Evolutionary conservation across 768 basidiomycete species (phyloP), one percentile per base, ranked within the genome.

Genomic region (Rhizopogon vesiculosus): DNA sequence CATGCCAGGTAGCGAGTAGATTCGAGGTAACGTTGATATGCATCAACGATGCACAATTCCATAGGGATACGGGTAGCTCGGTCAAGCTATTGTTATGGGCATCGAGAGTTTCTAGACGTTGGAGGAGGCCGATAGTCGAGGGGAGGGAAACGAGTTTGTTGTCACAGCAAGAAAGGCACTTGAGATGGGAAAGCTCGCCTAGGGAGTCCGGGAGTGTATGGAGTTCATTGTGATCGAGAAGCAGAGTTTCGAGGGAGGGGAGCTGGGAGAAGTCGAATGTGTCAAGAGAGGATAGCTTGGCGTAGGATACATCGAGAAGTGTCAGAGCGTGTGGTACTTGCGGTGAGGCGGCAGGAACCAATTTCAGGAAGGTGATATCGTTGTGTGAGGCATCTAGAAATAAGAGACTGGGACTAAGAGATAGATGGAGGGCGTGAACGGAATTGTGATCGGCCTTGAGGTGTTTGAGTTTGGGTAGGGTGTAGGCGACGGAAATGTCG

Each of bases 1-100:
- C 82, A 35, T 83, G 82, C 81, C 91, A 92, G 1, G 74, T 75
- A 31, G 79, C 80, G 52, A 98, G 72, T 25, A 93, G 73, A 68
- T 99, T 99, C 10, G 92, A 95, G 3, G 91, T 93, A 41, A 87
- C 81, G 64, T 98, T 98, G 65, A 98, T 80, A 42, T 78, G 76
- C 42, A 70, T 67, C 53, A 99, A 75, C 5, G 79, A 82, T 0
- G 82, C 76, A 69, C 95, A 98, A 40, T 85, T 80, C 97, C 97
- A 99, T 1, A 99, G 68, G 35, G 82, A 75, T 18, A 72, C 72
- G 0, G 95, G 92, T 0, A 98, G 72, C 61, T 86, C 84, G 5
- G 77, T 81, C 45, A 98, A 75, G 61, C 86, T 88, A 74, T 98
- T 99, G 66, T 91, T 94, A 66, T 98, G 95, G 2, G 88, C 88